Evolutionary conservation across 1,139 yeast species (phyloP), one percentile per base, ranked within the genome.

Genomic region (Candida pseudoviswanathii): DNA sequence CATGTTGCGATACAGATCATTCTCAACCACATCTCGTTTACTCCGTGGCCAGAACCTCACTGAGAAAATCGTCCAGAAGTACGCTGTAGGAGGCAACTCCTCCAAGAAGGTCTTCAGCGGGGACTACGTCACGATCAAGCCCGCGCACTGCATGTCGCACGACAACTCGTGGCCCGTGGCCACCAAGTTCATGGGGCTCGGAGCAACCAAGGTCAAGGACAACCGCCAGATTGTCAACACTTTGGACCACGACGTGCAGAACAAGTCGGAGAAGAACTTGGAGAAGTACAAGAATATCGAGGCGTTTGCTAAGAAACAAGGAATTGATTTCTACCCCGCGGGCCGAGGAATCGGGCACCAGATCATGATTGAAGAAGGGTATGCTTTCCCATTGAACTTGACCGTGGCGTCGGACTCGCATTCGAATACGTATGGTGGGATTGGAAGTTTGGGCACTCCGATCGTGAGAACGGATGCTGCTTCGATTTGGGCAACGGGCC

Each of bases 91-190:
- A 3, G 44, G 52, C 11, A 47, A 54, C 16, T 16, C 16, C 16
- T 16, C 16, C 6, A 92, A 92, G 65, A 66, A 75, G 52, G 96
- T 94, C 31, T 83, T 75, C 60, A 80, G 91, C 50, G 99, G 99
- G 21, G 99, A 95, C 72, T 94, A 92, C 70, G 98, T 95, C 48
- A 85, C 96, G 5, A 92, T 95, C 64, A 82, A 78, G 63, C 99
- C 99, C 6, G 95, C 96, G 5, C 96, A 94, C 73, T 94, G 97
- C 68, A 94, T 95, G 99, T 89, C 98, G 10, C 99, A 94, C 67
- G 99, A 94, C 68, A 94, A 94, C 70, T 86, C 97, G 46, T 94
- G 99, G 99, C 99, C 99, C 0, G 97, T 94, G 27, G 99, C 99
- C 1, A 79, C 94, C 62, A 94, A 94, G 72, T 94, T 95, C 70